These are phyloP conservation scores for Allium fistulosum DNA, from an alignment of 106 monocot genomes.

Conservation along the genomic window DNA sequence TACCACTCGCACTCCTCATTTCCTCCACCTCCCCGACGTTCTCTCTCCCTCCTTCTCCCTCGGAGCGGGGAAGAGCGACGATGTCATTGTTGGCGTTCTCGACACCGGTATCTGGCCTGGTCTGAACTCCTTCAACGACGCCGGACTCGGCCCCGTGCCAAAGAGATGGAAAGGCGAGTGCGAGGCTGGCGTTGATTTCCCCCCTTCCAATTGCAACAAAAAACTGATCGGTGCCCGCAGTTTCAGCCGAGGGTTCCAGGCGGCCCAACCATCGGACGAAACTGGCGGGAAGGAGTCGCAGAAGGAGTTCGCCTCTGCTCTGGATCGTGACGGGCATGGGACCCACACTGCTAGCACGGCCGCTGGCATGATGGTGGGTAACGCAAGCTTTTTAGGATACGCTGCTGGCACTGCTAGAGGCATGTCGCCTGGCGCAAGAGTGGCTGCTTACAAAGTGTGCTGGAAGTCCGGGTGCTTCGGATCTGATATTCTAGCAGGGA, in stretches of 20 bases:
- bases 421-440: conserved; percentile 29
- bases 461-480: conserved; percentile 52
- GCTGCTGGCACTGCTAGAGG: conserved; percentile 20
- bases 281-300: not conserved
- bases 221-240: conserved; percentile 61
- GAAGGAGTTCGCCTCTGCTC: conserved; percentile 19
- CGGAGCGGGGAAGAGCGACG: not conserved
- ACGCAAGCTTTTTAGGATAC: conserved; percentile 40
- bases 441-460: conserved; percentile 68
- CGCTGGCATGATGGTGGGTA: conserved; percentile 16
- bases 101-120: conserved; percentile 69
- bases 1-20: conserved; percentile 31
- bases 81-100: conserved; percentile 45
- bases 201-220: conserved; percentile 36
- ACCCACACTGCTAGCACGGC: conserved; percentile 36
- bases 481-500: conserved; percentile 62
- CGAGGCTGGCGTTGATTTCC: conserved; percentile 39
- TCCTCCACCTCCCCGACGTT: conserved; percentile 6
- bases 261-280: not conserved
- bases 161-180: conserved; percentile 31
- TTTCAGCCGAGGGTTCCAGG: conserved; percentile 41
- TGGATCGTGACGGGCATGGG: conserved; percentile 40
- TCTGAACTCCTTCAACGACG: conserved; percentile 30
- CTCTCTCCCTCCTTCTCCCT: not conserved
- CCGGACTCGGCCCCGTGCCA: conserved; percentile 28